A percentile compares a stretch with the other conserved stretches of the same genome.
phyloP scores from a whole-genome alignment of 1,139 yeast species.

The Kodamaea derodonti region DNA sequence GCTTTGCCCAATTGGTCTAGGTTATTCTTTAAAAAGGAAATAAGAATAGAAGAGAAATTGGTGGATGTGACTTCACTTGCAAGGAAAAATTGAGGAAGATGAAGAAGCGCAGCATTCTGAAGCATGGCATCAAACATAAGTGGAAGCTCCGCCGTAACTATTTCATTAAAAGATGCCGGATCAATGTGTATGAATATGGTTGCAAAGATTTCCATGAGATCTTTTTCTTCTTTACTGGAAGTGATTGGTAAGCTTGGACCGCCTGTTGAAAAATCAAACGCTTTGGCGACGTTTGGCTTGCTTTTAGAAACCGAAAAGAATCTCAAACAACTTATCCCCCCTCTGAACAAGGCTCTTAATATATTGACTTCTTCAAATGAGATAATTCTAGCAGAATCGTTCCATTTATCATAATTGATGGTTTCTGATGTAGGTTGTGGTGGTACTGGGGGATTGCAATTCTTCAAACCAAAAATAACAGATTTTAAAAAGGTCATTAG shows the following conservation, averaged over 20 bases:
- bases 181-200: slow-evolving; percentile 92
- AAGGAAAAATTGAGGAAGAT: slow-evolving; percentile 88
- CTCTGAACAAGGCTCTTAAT: slow-evolving; percentile 72
- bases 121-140: slow-evolving; percentile 76
- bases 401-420: slow-evolving; percentile 64
- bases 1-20: slow-evolving; percentile 78
- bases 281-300: slow-evolving; percentile 38
- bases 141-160: slow-evolving; percentile 77
- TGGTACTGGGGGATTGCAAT: slow-evolving; percentile 85
- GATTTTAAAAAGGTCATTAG: slow-evolving; percentile 88
- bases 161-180: slow-evolving; percentile 93
- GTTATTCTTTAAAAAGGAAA: slow-evolving; percentile 70
- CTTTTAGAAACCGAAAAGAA: slow-evolving; percentile 64
- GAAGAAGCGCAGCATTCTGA: slow-evolving; percentile 80
- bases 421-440: slow-evolving; percentile 52
- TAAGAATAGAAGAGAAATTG: slow-evolving; percentile 82
- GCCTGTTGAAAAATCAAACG: slow-evolving; percentile 62
- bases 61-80: slow-evolving; percentile 94
- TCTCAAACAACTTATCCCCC: slow-evolving; percentile 77
- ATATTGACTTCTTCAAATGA: slow-evolving; percentile 80
- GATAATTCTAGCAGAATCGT: slow-evolving; percentile 79
- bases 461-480: slow-evolving; percentile 83
- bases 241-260: slow-evolving; percentile 82
- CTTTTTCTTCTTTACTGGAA: slow-evolving; percentile 90
- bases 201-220: slow-evolving; percentile 92